A percentile compares a stretch with the other conserved stretches of the same genome.
Conservation (phyloP, 139 green algal genomes). For the Volvox africanus region DNA sequence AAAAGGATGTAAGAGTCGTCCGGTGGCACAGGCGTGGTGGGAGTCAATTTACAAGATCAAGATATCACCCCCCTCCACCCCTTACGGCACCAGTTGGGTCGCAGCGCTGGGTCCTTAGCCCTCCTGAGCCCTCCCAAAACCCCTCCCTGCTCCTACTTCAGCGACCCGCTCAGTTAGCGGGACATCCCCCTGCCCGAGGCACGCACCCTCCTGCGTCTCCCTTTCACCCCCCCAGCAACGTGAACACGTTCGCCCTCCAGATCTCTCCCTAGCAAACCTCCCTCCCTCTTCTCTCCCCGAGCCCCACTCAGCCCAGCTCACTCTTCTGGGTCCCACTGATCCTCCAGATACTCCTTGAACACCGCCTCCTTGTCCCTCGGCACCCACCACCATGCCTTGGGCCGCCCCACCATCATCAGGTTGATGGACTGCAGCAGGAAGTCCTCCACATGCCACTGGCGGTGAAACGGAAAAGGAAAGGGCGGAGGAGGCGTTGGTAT, state of each 20-base stretch:
- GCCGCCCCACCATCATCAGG: constrained; percentile 35
- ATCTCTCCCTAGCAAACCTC: background rate
- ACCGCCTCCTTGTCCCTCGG: constrained; percentile 19
- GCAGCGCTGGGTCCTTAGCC: no score
- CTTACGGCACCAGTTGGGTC: no score
- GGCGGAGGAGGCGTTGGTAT: background rate
- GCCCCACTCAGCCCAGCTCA: constrained; percentile 7
- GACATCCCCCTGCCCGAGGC: no score
- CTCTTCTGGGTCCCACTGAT: constrained; percentile 36
- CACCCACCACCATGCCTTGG: constrained; percentile 49
- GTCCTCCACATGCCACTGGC: constrained; percentile 50
- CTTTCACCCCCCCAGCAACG: no score
- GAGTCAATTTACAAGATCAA: no score
- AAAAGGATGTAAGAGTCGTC: no score
- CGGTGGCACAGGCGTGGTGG: no score
- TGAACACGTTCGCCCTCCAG: no score
- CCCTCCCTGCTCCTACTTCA: no score
- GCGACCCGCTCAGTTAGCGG: no score
- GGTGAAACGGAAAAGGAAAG: background rate
- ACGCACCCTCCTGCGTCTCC: no score
- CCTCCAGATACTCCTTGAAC: constrained; percentile 35
- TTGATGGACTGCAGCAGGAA: constrained; percentile 53
- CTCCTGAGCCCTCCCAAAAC: no score
- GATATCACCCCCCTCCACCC: background rate
- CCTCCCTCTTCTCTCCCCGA: background rate